These are phyloP conservation scores for Aspergillus calidoustus DNA, from an alignment of 2,329 filamentous ascomycete species.

Conservation along the genomic window DNA sequence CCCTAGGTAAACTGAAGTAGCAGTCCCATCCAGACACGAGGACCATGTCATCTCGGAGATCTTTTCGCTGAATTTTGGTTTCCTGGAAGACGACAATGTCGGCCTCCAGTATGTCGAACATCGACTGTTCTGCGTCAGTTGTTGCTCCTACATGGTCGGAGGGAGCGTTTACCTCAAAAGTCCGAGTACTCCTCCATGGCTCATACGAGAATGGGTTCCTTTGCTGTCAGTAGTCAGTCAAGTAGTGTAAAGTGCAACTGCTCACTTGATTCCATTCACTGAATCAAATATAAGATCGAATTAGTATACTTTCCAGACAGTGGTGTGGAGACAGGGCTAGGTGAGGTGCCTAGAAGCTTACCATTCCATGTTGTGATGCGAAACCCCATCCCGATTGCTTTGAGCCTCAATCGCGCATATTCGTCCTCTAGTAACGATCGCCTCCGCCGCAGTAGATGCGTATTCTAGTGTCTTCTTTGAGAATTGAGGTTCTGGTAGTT, in stretches of 20 bases:
- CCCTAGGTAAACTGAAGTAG: constrained; percentile 87
- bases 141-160: neutral
- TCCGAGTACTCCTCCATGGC: constrained; percentile 75
- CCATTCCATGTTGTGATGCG: constrained; percentile 89
- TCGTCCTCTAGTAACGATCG: neutral
- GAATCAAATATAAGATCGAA: constrained; percentile 30
- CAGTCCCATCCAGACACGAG: constrained; percentile 94
- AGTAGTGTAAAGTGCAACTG: neutral
- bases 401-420: constrained; percentile 23
- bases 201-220: constrained; percentile 85
- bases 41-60: constrained; percentile 93
- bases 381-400: constrained; percentile 63
- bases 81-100: constrained; percentile 97
- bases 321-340: neutral
- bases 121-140: constrained; percentile 59
- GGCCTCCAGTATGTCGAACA: constrained; percentile 92
- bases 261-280: constrained; percentile 80
- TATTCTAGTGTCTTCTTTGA: neutral
- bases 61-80: constrained; percentile 92
- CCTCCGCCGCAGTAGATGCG: neutral
- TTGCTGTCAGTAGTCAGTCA: constrained; percentile 1
- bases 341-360: constrained; percentile 43
- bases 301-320: neutral
- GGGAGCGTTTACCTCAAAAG: constrained; percentile 62
- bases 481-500: neutral